Evolutionary conservation across 2,329 filamentous ascomycete species (phyloP), one percentile per base, ranked within the genome.

Genomic region (Fusarium piperis): DNA sequence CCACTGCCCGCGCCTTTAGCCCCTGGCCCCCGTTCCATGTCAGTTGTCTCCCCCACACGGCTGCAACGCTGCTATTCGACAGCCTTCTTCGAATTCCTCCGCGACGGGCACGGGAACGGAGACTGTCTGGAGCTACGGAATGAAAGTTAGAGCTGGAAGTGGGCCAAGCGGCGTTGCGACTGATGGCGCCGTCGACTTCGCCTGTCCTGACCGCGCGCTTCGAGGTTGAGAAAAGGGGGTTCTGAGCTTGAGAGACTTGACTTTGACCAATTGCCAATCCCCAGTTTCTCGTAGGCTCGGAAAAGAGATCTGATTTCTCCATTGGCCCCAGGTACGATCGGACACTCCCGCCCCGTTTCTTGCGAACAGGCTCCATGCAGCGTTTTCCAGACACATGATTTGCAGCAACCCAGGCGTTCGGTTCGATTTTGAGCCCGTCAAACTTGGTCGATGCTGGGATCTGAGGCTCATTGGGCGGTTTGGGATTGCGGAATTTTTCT

Each of bases 361-460:
- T 67, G 64, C 51, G 64, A 69, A 66, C 64, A 74, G 66, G 72
- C 73, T 76, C 58, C 72, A 59, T 75, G 75, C 75, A 77, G 71
- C 65, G 52, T 41, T 73, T 68, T 66, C 71, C 64, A 70, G 67
- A 71, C 74, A 77, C 76, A 78, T 80, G 77, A 80, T 80, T 80
- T 77, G 76, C 74, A 79, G 68, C 64, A 72, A 70, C 66, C 75
- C 75, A 76, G 65, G 65, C 66, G 61, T 70, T 65, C 70, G 74
- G 72, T 70, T 72, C 74, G 39, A 58, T 59, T 62, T 74, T 41
- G 64, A 73, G 65, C 62, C 44, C 51, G 69, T 70, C 65, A 71
- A 44, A 53, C 63, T 66, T 73, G 62, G 64, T 62, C 64, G 51
- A 58, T 32, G 39, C 57, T 59, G 62, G 64, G 39, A 30, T 53